Conservation (phyloP, 768 basidiomycete genomes). For the Psilocybe sp. region DNA sequence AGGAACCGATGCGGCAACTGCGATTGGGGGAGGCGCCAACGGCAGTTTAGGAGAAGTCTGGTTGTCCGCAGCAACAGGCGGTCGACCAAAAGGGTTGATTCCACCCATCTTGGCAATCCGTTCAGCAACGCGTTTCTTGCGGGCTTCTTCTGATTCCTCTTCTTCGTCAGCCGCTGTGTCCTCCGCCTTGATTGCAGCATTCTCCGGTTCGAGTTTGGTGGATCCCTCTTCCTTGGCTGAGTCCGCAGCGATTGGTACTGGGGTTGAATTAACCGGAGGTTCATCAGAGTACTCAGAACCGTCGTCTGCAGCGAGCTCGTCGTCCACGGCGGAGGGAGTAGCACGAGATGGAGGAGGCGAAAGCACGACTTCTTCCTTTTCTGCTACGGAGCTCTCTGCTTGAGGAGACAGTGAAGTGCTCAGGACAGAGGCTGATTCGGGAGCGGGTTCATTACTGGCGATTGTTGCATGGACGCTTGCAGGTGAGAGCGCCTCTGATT, state of each 20-base stretch:
- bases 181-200: too few species aligned
- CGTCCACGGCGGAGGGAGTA: neutral
- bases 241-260: too few species aligned
- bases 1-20: too few species aligned
- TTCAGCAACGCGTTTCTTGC: constrained; percentile 60
- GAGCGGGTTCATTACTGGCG: too few species aligned
- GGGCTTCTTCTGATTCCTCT: constrained; percentile 26
- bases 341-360: constrained; percentile 4
- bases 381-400: neutral
- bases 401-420: neutral
- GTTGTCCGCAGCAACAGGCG: constrained; percentile 13
- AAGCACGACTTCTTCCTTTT: neutral
- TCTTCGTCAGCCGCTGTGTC: neutral
- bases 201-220: too few species aligned
- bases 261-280: too few species aligned
- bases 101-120: constrained; percentile 65
- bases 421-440: too few species aligned
- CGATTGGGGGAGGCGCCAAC: neutral
- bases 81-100: constrained; percentile 55
- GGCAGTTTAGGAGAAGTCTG: constrained; percentile 10
- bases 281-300: too few species aligned
- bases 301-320: neutral
- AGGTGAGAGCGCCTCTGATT: too few species aligned
- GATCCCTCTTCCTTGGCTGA: too few species aligned
- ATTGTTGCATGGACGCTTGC: too few species aligned